These are phyloP conservation scores for Kickxella alabastrina DNA, from an alignment of 192 early-diverging fungal genomes.

Conservation along the genomic window DNA sequence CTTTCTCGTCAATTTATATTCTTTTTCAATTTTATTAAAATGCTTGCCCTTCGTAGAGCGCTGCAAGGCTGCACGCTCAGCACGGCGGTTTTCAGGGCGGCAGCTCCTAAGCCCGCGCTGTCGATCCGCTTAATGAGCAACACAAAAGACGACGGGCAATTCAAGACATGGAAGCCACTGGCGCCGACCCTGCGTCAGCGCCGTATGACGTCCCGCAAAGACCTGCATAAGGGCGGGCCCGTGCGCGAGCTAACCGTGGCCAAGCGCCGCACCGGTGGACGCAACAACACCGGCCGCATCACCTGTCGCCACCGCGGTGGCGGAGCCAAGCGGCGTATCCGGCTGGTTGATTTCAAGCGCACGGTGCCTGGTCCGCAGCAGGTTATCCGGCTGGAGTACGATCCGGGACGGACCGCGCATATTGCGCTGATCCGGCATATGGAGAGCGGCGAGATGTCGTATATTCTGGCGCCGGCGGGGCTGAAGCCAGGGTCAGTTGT, in stretches of 20 bases:
- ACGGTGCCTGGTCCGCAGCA: constrained; percentile 65
- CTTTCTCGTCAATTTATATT: background rate
- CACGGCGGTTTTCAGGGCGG: background rate
- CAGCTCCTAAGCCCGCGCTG: constrained; percentile 1
- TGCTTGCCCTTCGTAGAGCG: constrained; percentile 15
- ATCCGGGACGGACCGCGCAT: constrained; percentile 85
- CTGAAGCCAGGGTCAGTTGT: constrained; percentile 74
- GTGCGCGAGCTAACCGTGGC: constrained; percentile 74
- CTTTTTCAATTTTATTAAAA: background rate
- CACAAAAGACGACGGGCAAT: constrained; percentile 58
- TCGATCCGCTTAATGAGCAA: constrained; percentile 29
- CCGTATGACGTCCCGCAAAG: constrained; percentile 76
- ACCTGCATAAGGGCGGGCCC: constrained; percentile 83
- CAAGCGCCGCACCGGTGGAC: constrained; percentile 79
- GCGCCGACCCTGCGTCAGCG: constrained; percentile 84
- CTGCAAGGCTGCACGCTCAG: constrained; percentile 6
- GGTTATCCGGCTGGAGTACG: constrained; percentile 90
- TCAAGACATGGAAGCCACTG: constrained; percentile 91
- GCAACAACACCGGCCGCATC: constrained; percentile 86
- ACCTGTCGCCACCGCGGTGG: constrained; percentile 92
- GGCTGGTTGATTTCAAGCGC: constrained; percentile 85
- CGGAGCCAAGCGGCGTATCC: constrained; percentile 83
- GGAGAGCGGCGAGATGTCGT: constrained; percentile 71
- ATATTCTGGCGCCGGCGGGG: constrained; percentile 79
- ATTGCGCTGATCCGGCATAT: constrained; percentile 81